phyloP scores from a whole-genome alignment of 805 yeast genomes.

The Tetrapisispora namnaoensis region DNA sequence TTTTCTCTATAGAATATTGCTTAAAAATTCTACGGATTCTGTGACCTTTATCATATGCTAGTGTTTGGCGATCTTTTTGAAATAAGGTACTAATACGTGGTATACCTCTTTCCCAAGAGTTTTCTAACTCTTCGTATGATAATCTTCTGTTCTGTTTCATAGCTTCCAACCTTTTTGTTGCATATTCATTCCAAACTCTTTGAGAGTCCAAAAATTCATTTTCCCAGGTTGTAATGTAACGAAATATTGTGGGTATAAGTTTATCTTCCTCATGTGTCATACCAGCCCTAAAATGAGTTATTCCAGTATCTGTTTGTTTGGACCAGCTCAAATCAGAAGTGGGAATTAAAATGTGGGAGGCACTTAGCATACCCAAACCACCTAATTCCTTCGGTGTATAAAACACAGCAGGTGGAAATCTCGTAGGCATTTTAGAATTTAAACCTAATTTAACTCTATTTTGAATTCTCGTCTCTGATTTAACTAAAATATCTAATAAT shows the following conservation, averaged over 20 bases:
- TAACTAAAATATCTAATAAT: conserved; percentile 72
- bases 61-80: conserved; percentile 88
- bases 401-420: conserved; percentile 98
- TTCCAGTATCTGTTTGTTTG: conserved; percentile 86
- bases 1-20: conserved; percentile 58
- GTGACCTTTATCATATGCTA: conserved; percentile 92
- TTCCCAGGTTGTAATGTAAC: conserved; percentile 94
- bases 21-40: conserved; percentile 72
- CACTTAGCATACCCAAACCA: conserved; percentile 95
- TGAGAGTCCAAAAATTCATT: conserved; percentile 90
- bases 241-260: conserved; percentile 83
- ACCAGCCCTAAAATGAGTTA: conserved; percentile 89
- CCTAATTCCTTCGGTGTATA: conserved; percentile 97
- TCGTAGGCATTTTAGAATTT: conserved; percentile 95
- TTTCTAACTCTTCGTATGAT: conserved; percentile 88
- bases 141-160: conserved; percentile 73
- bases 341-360: conserved; percentile 91
- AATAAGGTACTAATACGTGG: conserved; percentile 93
- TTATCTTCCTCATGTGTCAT: conserved; percentile 75
- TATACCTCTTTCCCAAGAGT: conserved; percentile 92
- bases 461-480: conserved; percentile 87
- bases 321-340: conserved; percentile 89
- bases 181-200: conserved; percentile 96
- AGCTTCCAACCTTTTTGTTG: conserved; percentile 81
- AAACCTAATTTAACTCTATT: conserved; percentile 89